Evolutionary conservation across 2,329 filamentous ascomycete genomes (phyloP).

Genomic region (Pyricularia sp.): DNA sequence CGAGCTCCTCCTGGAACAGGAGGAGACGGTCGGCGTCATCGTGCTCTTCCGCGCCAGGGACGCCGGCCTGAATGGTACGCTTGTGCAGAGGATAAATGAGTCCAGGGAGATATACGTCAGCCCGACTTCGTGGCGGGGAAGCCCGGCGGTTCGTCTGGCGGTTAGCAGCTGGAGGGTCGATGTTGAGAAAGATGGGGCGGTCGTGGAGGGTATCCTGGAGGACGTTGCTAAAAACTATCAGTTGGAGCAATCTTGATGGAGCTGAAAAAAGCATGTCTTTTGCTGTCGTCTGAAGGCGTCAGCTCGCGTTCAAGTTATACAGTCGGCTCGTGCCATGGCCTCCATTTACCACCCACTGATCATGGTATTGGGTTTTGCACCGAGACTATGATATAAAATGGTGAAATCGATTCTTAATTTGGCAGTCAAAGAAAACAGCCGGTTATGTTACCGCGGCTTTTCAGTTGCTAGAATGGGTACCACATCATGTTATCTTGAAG

Average conservation of each 20-base stretch:
- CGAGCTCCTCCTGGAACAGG: slow-evolving; percentile 50
- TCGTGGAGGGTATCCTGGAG: slow-evolving; percentile 54
- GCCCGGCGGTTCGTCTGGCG: slow-evolving; percentile 70
- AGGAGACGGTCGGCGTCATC: slow-evolving; percentile 41
- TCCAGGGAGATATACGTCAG: slow-evolving; percentile 72
- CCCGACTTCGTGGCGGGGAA: slow-evolving; percentile 67
- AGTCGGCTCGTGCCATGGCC: background rate
- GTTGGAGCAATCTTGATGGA: background rate
- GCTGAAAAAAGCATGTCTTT: background rate
- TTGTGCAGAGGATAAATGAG: slow-evolving; percentile 67
- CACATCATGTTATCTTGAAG: no score
- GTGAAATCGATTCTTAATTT: no score
- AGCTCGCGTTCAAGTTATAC: background rate
- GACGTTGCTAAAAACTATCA: background rate
- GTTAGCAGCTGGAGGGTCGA: slow-evolving; percentile 79
- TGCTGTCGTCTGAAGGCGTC: background rate
- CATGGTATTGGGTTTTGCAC: background rate
- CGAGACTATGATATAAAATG: no score
- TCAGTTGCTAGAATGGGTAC: no score
- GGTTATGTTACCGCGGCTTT: no score
- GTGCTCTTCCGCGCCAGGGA: slow-evolving; percentile 72
- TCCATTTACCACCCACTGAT: background rate
- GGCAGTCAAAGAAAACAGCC: no score
- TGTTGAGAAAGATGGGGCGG: slow-evolving; percentile 51
- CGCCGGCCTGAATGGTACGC: slow-evolving; percentile 47